Evolutionary conservation across 176 grass and related monocot genomes (phyloP).

Genomic region (Zea luxurians): DNA sequence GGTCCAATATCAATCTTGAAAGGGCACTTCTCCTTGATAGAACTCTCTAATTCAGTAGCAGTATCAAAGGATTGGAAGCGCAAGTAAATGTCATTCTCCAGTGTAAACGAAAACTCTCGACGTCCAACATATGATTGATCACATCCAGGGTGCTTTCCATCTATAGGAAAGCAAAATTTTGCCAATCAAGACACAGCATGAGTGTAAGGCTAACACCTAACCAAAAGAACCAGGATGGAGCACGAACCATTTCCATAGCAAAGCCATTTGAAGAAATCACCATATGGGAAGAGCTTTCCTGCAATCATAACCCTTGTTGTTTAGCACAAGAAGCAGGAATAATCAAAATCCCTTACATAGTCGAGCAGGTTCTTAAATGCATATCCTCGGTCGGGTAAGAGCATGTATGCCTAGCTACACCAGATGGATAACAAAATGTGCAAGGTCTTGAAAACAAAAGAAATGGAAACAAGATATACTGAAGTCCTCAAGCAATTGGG

Average conservation of each 20-base stretch:
- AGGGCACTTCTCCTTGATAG: constrained; percentile 85
- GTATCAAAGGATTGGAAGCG: constrained; percentile 87
- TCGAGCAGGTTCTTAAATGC: not conserved
- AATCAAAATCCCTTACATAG: not conserved
- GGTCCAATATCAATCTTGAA: constrained; percentile 93
- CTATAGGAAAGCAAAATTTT: constrained; percentile 36
- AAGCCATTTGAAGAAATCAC: constrained; percentile 84
- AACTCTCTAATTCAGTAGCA: constrained; percentile 65
- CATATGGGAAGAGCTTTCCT: constrained; percentile 84
- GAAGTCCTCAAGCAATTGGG: not conserved
- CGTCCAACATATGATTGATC: constrained; percentile 79
- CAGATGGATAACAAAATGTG: not conserved
- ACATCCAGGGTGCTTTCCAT: constrained; percentile 88
- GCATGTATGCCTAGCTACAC: not conserved
- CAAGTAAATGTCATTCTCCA: constrained; percentile 87
- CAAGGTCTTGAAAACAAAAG: too few species aligned
- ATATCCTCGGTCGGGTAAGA: not conserved
- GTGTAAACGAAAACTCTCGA: constrained; percentile 87
- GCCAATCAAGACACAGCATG: not conserved
- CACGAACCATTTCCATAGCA: constrained; percentile 87
- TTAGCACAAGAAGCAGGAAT: constrained; percentile 11
- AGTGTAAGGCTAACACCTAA: not conserved
- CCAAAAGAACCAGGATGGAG: not conserved
- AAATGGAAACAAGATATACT: not conserved
- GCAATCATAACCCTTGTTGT: constrained; percentile 25